Base-by-base conservation (phyloP, 2,329 filamentous ascomycete species). In the Cytospora chrysosperma region DNA sequence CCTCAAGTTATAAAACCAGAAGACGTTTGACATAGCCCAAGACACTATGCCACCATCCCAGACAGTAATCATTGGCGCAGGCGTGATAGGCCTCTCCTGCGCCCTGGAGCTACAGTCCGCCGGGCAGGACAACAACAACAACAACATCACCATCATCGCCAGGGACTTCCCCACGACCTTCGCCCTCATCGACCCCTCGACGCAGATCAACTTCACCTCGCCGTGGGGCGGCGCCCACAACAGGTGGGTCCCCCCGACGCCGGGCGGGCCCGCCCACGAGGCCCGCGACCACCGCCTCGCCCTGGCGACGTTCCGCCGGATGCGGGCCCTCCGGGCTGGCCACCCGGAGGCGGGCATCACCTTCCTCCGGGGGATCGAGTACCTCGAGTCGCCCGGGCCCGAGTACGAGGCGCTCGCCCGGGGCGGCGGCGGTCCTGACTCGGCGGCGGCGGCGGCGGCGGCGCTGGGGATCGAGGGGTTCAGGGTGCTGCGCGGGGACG, bases 191-290 rank as follows among this genome's bases (percentile, higher is more conserved):
- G 76, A 80, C 63, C 69, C 75, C 6, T 65, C 65, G 17, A 65
- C 73, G 0, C 72, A 77, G 62, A 79, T 82, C 69, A 78, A 85
- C 74, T 86, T 80, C 70, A 81, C 83, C 17, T 85, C 83, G 32
- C 82, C 83, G 58, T 85, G 82, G 83, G 83, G 78, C 40, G 83
- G 83, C 13, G 83, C 83, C 2, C 82, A 86, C 69, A 82, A 84
- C 67, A 78, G 82, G 49, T 82, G 79, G 68, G 79, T 84, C 37
- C 79, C 79, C 1, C 78, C 78, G 63, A 24, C 12, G n/a, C n/a
- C n/a, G 34, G 50, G 6, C 34, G 49, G 19, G 57, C 62, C 53
- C 61, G 72, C 70, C 7, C 70, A 73, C 37, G 70, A 70, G 15
- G 56, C 68, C 6, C 65, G 77, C 34, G 81, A 83, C 65, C 80